Evolutionary conservation across 768 basidiomycete species (phyloP).

Genomic region (Zangia roseola): DNA sequence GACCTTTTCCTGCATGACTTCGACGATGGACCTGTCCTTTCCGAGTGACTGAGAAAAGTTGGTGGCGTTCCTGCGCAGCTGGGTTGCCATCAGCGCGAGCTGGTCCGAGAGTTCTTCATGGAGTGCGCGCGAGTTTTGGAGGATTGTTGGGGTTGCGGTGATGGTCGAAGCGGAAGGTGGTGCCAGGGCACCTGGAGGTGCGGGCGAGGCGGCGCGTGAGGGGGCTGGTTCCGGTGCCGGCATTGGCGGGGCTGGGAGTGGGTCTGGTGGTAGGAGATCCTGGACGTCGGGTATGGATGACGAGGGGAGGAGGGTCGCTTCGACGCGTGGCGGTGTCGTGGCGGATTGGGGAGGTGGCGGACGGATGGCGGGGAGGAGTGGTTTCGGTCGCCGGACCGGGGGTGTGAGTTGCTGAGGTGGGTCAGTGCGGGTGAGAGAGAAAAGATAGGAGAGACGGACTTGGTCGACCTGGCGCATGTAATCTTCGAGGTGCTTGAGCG

Average conservation of each 20-base stretch:
- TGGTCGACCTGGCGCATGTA: slow-evolving; percentile 52
- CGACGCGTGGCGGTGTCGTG: slow-evolving; percentile 8
- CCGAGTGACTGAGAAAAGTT: slow-evolving; percentile 73
- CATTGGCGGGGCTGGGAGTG: slow-evolving; percentile 15
- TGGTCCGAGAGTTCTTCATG: slow-evolving; percentile 76
- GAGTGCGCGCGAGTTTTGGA: slow-evolving; percentile 56
- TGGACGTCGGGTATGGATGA: slow-evolving; percentile 16
- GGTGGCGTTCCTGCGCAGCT: slow-evolving; percentile 79
- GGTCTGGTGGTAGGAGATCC: slow-evolving; percentile 41
- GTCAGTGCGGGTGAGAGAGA: not conserved
- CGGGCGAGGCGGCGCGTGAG: slow-evolving; percentile 4
- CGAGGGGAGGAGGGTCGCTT: slow-evolving; percentile 16
- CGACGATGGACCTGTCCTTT: slow-evolving; percentile 72
- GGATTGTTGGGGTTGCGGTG: slow-evolving; percentile 38
- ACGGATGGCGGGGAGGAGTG: slow-evolving; percentile 56
- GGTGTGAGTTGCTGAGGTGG: slow-evolving; percentile 42
- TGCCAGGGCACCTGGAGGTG: slow-evolving; percentile 27
- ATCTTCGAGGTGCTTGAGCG: slow-evolving; percentile 54
- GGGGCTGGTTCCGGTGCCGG: slow-evolving; percentile 9
- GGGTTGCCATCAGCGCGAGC: slow-evolving; percentile 82
- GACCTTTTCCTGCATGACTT: slow-evolving; percentile 65
- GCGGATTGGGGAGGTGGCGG: slow-evolving; percentile 32
- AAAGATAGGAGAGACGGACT: slow-evolving; percentile 32
- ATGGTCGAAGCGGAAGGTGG: slow-evolving; percentile 34
- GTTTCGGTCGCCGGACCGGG: slow-evolving; percentile 38